These are phyloP conservation scores for Aureoboletus auriporus DNA, from an alignment of 768 basidiomycete species.

Conservation along the genomic window DNA sequence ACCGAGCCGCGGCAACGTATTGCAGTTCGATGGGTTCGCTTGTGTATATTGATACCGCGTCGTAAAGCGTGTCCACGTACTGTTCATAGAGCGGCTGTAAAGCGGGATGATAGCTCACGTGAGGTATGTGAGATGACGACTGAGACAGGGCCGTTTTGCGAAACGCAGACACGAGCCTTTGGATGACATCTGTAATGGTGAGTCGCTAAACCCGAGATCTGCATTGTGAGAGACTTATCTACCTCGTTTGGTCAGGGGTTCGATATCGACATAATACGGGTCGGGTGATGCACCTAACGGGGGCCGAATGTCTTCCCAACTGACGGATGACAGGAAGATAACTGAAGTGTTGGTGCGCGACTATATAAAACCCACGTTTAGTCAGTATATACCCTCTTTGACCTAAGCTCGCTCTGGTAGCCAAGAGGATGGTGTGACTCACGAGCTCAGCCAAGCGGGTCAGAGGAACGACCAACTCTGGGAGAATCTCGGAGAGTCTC, in stretches of 20 bases:
- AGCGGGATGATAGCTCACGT: constrained; percentile 47
- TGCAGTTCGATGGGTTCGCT: constrained; percentile 65
- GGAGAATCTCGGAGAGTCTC: constrained; percentile 54
- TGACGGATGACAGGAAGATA: constrained; percentile 58
- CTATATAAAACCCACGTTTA: constrained; percentile 44
- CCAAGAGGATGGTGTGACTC: constrained; percentile 15
- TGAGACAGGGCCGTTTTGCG: constrained; percentile 7
- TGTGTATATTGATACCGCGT: constrained; percentile 60
- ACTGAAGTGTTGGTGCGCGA: constrained; percentile 54
- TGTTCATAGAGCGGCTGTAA: constrained; percentile 60
- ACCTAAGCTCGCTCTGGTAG: background rate
- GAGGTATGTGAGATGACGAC: constrained; percentile 3
- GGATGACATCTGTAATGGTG: constrained; percentile 27
- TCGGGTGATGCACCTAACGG: constrained; percentile 65
- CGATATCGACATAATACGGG: constrained; percentile 63
- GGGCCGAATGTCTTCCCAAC: constrained; percentile 74
- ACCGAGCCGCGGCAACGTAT: constrained; percentile 73
- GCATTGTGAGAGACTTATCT: constrained; percentile 35
- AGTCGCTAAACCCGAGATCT: background rate
- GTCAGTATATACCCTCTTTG: background rate
- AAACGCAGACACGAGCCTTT: constrained; percentile 40
- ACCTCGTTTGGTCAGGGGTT: constrained; percentile 56
- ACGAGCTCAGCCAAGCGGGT: constrained; percentile 72
- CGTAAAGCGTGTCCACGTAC: constrained; percentile 55
- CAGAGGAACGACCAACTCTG: constrained; percentile 67